Base-by-base conservation (phyloP, 129 eudicot species). In the Pseudognaphalium luteoalbum region DNA sequence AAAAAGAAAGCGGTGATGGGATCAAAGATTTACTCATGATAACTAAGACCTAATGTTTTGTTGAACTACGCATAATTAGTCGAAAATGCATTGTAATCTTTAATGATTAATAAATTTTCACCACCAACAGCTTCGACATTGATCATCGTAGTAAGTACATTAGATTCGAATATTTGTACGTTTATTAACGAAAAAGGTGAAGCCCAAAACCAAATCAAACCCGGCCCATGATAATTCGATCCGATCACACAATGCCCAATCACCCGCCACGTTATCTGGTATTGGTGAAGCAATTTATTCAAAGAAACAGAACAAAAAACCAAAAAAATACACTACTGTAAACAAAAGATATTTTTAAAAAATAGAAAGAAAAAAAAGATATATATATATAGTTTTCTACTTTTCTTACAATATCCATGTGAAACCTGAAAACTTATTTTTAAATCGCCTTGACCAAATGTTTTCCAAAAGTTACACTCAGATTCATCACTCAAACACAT, bases 401-500 rank as follows among this genome's bases (percentile, higher is more conserved):
- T 63, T 22, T 62, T 71, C 39, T 61, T 61, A 62, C 66, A 61
- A 2, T 22, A 32, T 71, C 42, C 66, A 68, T 12, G 66, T 60
- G 66, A 20, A 60, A 60, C 22, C 66, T 59, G 6, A 60, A 29
- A 19, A 6, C 29, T 47, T 57, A 1, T 15, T 8, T 8, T 2
- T 14, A 20, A 20, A 32, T 79, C 57, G 54, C 73, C 67, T 71
- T 51, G 50, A 71, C 77, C 72, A 71, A 71, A 29, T 58, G 66
- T 32, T 78, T 34, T 62, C 14, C 62, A 17, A 20, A 20, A 35
- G 1, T 54, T 56, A 57, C 72, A 28, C 71, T 14, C 22, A 42
- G 15, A 50, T 65, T 75, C 44, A 75, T 50, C 61, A 42, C 28
- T 47, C 16, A 59, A 16, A 44, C 4, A 42, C 73, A 33, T 50